Conservation (phyloP, 2,329 filamentous ascomycete genomes). For the Basipetospora sp. region DNA sequence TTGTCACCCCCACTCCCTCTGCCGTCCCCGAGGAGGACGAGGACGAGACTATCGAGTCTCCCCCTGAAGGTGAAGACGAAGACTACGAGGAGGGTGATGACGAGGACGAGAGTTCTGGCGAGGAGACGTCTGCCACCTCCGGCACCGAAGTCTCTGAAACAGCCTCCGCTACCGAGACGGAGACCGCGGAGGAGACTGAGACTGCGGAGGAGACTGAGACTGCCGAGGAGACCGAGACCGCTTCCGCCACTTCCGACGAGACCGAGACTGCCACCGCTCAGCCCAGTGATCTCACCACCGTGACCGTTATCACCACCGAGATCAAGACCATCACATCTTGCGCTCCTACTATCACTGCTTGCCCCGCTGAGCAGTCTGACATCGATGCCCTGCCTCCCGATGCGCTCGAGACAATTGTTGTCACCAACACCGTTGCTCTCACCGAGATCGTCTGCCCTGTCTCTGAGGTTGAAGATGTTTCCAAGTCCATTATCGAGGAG, state of each 20-base stretch:
- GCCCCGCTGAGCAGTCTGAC: conserved; percentile 22
- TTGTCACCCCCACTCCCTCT: not conserved
- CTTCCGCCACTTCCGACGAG: conserved; percentile 2
- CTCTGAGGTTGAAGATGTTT: conserved; percentile 24
- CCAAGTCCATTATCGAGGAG: conserved; percentile 23
- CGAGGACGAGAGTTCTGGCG: not conserved
- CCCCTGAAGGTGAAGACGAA: not conserved
- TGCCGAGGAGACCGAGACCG: not conserved
- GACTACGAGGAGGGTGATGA: not conserved
- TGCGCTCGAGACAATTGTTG: conserved; percentile 18
- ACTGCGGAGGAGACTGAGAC: not conserved
- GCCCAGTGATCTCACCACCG: conserved; percentile 19
- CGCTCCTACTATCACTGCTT: conserved; percentile 43
- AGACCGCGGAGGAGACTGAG: not conserved
- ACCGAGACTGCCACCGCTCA: conserved; percentile 1
- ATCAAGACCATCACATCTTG: conserved; percentile 44
- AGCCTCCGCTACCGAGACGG: not conserved
- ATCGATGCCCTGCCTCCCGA: conserved; percentile 21
- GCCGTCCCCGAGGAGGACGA: not conserved
- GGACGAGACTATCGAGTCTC: not conserved
- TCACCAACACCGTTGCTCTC: conserved; percentile 25
- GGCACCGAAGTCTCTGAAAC: conserved; percentile 1
- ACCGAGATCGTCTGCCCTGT: conserved; percentile 32
- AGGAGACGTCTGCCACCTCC: not conserved
- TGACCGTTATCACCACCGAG: conserved; percentile 38